Evolutionary conservation across 768 basidiomycete species (phyloP).

Genomic region (Russula lepida): DNA sequence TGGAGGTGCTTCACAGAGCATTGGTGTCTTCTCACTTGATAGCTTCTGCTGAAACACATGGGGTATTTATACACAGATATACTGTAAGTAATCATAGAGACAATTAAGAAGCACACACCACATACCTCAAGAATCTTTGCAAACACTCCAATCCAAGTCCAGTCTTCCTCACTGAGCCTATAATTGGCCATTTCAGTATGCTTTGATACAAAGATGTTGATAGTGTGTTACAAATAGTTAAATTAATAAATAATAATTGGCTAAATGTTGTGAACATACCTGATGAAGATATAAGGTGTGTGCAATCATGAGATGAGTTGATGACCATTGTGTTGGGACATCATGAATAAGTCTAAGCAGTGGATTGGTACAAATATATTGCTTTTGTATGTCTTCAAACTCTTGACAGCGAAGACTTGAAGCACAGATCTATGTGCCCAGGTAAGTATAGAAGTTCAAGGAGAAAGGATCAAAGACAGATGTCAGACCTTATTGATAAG

Average conservation of each 20-base stretch:
- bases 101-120: no score
- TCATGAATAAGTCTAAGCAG: no score
- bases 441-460: no score
- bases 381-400: not conserved
- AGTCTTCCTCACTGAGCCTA: no score
- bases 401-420: not conserved
- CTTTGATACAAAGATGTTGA: not conserved
- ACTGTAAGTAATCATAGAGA: no score
- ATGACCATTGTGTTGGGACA: slow-evolving; percentile 24
- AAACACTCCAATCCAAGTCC: not conserved
- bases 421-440: not conserved
- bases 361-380: no score
- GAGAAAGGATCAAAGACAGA: no score
- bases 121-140: not conserved
- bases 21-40: not conserved
- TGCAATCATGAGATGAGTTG: slow-evolving; percentile 23
- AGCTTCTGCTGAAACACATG: slow-evolving; percentile 6
- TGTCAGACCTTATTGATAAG: no score
- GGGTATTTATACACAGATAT: not conserved
- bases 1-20: not conserved
- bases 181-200: not conserved
- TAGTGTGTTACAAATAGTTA: not conserved
- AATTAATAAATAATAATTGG: not conserved
- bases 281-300: slow-evolving; percentile 19
- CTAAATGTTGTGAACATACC: not conserved